Evolutionary conservation across 768 basidiomycete genomes (phyloP), one percentile per base, ranked within the genome.

Genomic region (Myochromella boudieri): DNA sequence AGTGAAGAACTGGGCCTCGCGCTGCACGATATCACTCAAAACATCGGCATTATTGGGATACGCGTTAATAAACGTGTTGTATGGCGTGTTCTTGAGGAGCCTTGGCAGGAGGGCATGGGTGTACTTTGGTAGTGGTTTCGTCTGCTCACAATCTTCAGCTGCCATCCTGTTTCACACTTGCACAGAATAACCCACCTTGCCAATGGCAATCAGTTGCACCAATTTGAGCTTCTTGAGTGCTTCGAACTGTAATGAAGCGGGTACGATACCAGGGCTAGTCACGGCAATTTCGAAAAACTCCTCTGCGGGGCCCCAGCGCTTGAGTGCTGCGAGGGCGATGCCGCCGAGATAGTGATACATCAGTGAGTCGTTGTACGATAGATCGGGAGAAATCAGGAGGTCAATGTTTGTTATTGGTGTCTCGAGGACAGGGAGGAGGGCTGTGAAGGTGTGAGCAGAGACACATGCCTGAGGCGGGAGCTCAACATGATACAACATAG

Each of bases 301-400:
- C 47, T 82, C 80, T 0, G 92, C 88, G 7, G 83, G 75, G 2
- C 68, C 56, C 81, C 85, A 93, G 14, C 71, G 70, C 55, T 82
- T 82, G 33, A 89, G 69, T 0, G 81, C 80, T 0, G 78, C 77
- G 1, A 85, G 71, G 1, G 76, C 77, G n/a, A 88, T 70, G 1
- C 90, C 92, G 3, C 85, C 91, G 2, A 80, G 69, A 62, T 93
- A 92, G 69, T 94, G 89, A 60, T 93, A 93, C n/a, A 78, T 66
- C 18, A 95, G 74, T 57, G 86, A 86, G 63, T 94, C 92, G 53
- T 78, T 82, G 67, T 91, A 92, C 25, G 63, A 66, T 44, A 95
- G 68, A 49, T 91, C 87, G 2, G 79, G 80, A n/a, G 78, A 61
- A 0, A 61, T 52, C 2, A 68, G 74, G 25, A 49, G 49, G 60